Evolutionary conservation across 768 basidiomycete genomes (phyloP), one percentile per base, ranked within the genome.

Genomic region (Mycena alexandri): DNA sequence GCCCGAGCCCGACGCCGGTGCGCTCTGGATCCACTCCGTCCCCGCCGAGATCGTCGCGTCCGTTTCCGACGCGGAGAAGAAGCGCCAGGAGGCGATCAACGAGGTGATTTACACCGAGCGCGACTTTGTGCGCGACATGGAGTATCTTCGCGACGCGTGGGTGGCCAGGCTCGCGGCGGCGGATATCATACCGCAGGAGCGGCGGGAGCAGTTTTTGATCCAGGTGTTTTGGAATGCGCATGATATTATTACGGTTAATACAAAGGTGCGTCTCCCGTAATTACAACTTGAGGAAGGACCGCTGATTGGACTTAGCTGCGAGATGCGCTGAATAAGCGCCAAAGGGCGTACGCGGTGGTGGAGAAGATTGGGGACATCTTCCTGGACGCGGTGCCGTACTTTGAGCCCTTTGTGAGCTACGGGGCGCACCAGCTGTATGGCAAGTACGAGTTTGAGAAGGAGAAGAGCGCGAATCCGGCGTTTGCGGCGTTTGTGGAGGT

Each of bases 371-470:
- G 95, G 0, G 98, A 99, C 79, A 89, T 99, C 65, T 86, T 98
- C 25, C 80, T 95, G 50, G 96, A 99, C 36, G 82, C 86, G 22
- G 93, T 96, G 2, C 93, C 94, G 0, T 86, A 92, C 75, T 98
- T 99, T 72, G 87, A 84, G 12, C 98, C 98, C 1, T 99, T 98
- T 74, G 96, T 99, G 53, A 89, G 89, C 38, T 99, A 99, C 74
- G 98, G 97, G 48, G 90, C 95, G 11, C 97, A 99, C 76, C 98
- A 99, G 78, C 82, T 98, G 63, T 98, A 97, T 75, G 98, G 98
- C 14, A 99, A 99, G 79, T 98, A 95, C 77, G 96, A 98, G 80
- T 99, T 99, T 78, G 98, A 99, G 83, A 97, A 94, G 85, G 98
- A 99, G 85, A 99, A 98, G 84, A 90, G 86, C 61, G 86, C 90